Conservation (phyloP, 2,329 filamentous ascomycete species). For the Neonectria punicea region DNA sequence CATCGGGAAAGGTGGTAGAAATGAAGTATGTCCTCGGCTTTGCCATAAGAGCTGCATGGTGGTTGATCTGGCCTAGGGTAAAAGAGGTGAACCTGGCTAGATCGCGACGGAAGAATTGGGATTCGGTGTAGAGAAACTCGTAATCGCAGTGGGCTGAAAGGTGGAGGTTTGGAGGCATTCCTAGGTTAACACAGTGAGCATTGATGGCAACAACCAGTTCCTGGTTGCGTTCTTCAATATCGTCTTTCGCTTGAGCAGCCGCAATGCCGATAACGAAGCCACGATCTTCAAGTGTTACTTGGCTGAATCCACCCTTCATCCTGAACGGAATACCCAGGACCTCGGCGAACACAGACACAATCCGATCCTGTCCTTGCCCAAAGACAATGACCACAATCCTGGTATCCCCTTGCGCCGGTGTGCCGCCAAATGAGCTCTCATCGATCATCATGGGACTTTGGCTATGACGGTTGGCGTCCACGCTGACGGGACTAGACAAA, state of each 20-base stretch:
- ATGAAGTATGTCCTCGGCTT: constrained; percentile 86
- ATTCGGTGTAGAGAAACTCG: constrained; percentile 84
- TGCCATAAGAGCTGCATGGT: constrained; percentile 79
- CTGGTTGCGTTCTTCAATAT: constrained; percentile 68
- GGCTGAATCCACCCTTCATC: constrained; percentile 65
- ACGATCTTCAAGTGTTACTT: constrained; percentile 64
- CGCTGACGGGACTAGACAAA: constrained; percentile 36
- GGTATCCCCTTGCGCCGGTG: constrained; percentile 63
- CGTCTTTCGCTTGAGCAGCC: constrained; percentile 64
- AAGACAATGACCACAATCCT: constrained; percentile 75
- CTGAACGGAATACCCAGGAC: constrained; percentile 79
- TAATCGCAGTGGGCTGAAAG: constrained; percentile 81
- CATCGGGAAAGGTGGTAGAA: constrained; percentile 88
- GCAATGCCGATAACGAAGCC: constrained; percentile 76
- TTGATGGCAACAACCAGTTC: constrained; percentile 75
- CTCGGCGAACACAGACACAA: constrained; percentile 80
- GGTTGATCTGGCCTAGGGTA: constrained; percentile 80
- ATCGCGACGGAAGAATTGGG: constrained; percentile 78
- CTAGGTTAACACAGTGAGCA: constrained; percentile 78
- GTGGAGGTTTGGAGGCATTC: constrained; percentile 73
- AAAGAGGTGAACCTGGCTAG: constrained; percentile 83
- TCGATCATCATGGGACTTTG: constrained; percentile 49
- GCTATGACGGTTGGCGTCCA: constrained; percentile 51
- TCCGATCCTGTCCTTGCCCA: constrained; percentile 75
- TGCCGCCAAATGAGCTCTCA: constrained; percentile 56